phyloP scores from a whole-genome alignment of 331 rosid species.

The Rhamnella rubrinervis region DNA sequence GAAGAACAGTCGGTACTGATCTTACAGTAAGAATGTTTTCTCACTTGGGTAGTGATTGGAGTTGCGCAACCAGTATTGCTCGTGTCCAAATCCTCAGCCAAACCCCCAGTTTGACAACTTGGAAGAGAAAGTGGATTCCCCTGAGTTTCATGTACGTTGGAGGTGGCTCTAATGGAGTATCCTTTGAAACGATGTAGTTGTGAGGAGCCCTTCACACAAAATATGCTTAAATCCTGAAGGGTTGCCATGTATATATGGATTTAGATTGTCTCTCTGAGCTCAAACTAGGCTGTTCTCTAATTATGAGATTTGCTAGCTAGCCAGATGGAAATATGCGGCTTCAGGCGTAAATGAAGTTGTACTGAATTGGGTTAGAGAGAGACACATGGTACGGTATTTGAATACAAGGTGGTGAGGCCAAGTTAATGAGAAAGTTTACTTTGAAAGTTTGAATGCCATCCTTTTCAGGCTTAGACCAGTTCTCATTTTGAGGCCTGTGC shows the following conservation, averaged over 20 bases:
- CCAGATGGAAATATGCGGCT: too few relatives aligned
- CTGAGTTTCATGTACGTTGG: constrained; percentile 29
- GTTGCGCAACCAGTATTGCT: constrained; percentile 13
- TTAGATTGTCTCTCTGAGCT: neutral
- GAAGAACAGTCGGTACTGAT: constrained; percentile 3
- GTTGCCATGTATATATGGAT: constrained; percentile 38
- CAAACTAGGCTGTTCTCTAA: neutral
- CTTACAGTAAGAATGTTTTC: constrained; percentile 9
- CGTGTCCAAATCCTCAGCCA: constrained; percentile 33
- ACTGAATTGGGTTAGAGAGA: too few relatives aligned
- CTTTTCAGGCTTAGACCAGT: constrained; percentile 1
- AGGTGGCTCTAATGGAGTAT: constrained; percentile 26
- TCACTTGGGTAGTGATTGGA: constrained; percentile 12
- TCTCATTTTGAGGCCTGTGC: neutral
- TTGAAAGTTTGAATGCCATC: constrained; percentile 11
- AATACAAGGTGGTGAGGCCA: too few relatives aligned
- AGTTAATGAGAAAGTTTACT: neutral
- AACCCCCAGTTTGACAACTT: constrained; percentile 25
- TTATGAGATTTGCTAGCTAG: too few relatives aligned
- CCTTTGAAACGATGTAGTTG: constrained; percentile 16
- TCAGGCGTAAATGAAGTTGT: too few relatives aligned
- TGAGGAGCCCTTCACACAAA: constrained; percentile 17
- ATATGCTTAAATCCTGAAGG: constrained; percentile 24
- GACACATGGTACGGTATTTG: too few relatives aligned
- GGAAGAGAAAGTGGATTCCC: constrained; percentile 31